Percentiles rank a stretch among this genome's conserved stretches.
phyloP scores from a whole-genome alignment of 2,329 filamentous ascomycete genomes.

The Calonectria pteridis region DNA sequence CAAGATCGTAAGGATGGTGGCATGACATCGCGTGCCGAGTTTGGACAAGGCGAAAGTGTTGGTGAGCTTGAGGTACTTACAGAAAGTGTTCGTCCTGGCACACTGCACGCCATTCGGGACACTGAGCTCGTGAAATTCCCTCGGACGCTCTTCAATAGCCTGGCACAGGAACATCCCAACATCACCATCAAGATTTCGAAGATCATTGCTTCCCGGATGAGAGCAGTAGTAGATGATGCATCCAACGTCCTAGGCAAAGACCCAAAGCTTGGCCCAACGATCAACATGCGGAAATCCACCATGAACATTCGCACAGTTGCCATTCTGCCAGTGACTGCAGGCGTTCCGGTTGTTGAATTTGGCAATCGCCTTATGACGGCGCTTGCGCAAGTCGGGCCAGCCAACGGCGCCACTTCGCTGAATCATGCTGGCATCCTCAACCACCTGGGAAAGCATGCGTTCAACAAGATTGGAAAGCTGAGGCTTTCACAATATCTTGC shows the following conservation, averaged over 20 bases:
- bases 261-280: slow-evolving; percentile 65
- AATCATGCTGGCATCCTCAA: slow-evolving; percentile 96
- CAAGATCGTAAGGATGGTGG: slow-evolving; percentile 84
- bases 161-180: slow-evolving; percentile 95
- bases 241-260: slow-evolving; percentile 76
- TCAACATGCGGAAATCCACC: slow-evolving; percentile 79
- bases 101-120: slow-evolving; percentile 94
- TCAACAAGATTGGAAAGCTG: slow-evolving; percentile 96
- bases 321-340: slow-evolving; percentile 88
- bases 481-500: slow-evolving; percentile 96
- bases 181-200: slow-evolving; percentile 99
- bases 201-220: slow-evolving; percentile 96
- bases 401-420: slow-evolving; percentile 90
- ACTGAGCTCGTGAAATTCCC: slow-evolving; percentile 97
- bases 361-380: slow-evolving; percentile 90
- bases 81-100: slow-evolving; percentile 90
- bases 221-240: slow-evolving; percentile 86
- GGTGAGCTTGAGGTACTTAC: slow-evolving; percentile 98
- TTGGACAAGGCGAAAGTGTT: slow-evolving; percentile 96
- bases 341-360: slow-evolving; percentile 95
- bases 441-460: slow-evolving; percentile 94
- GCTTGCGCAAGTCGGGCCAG: slow-evolving; percentile 87
- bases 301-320: slow-evolving; percentile 94
- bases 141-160: slow-evolving; percentile 94
- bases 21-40: slow-evolving; percentile 90